These are phyloP conservation scores for Alternaria rosae DNA, from an alignment of 2,329 filamentous ascomycete genomes.

Conservation along the genomic window DNA sequence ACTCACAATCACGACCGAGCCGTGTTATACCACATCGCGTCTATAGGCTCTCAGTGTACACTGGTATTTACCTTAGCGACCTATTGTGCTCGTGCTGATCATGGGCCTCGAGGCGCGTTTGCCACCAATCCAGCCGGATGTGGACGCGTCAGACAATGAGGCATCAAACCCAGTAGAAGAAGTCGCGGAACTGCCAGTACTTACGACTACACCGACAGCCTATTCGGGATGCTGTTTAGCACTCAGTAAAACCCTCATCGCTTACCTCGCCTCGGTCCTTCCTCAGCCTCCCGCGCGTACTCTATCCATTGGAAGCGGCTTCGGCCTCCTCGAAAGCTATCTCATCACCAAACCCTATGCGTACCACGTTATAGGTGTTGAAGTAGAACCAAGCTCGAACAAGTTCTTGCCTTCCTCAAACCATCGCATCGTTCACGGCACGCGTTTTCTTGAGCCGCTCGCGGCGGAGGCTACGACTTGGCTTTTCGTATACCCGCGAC, in stretches of 20 bases:
- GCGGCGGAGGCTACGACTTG: constrained; percentile 55
- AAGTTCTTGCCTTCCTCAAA: constrained; percentile 53
- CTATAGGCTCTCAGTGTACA: neutral
- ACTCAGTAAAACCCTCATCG: constrained; percentile 43
- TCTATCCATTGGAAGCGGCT: constrained; percentile 60
- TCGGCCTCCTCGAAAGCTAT: constrained; percentile 59
- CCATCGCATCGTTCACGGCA: constrained; percentile 55
- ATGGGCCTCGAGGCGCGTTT: constrained; percentile 1
- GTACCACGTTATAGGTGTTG: constrained; percentile 56
- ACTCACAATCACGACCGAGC: neutral
- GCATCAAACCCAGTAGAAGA: neutral
- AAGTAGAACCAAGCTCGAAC: constrained; percentile 57
- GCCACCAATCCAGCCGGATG: neutral
- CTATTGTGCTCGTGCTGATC: rapidly evolving
- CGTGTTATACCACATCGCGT: neutral
- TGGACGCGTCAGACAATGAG: neutral
- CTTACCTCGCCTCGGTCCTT: constrained; percentile 32
- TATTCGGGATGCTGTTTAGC: constrained; percentile 48
- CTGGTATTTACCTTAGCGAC: neutral
- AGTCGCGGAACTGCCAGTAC: constrained; percentile 17
- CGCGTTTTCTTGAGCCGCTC: constrained; percentile 53
- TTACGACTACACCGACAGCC: constrained; percentile 27
- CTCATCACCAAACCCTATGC: constrained; percentile 33
- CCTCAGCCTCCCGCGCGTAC: constrained; percentile 28
- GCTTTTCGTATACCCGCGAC: constrained; percentile 63